Conservation (phyloP, 2,329 filamentous ascomycete genomes). For the Fusarium tupiense region DNA sequence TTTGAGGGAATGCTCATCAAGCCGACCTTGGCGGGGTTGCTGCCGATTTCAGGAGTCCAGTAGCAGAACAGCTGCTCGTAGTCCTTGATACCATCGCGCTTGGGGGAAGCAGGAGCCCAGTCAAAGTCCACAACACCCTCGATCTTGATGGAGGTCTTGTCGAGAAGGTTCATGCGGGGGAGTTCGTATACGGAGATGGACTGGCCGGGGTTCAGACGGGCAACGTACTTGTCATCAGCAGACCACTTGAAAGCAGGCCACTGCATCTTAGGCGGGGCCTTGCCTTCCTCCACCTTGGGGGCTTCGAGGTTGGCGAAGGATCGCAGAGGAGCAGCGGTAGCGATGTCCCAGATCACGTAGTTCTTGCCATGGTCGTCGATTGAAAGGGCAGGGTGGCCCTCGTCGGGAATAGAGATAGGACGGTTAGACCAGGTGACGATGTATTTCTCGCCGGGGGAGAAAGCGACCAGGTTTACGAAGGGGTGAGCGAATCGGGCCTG, state of each 20-base stretch:
- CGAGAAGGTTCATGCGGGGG: slow-evolving; percentile 87
- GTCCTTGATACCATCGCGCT: slow-evolving; percentile 84
- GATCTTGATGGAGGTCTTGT: slow-evolving; percentile 94
- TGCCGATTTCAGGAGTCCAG: slow-evolving; percentile 98
- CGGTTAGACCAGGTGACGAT: slow-evolving; percentile 96
- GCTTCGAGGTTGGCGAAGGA: slow-evolving; percentile 93
- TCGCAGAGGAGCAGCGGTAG: slow-evolving; percentile 86
- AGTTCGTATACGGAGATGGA: slow-evolving; percentile 93
- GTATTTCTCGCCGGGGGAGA: slow-evolving; percentile 93
- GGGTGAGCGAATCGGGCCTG: slow-evolving; percentile 95
- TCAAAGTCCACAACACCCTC: slow-evolving; percentile 98
- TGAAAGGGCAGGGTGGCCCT: slow-evolving; percentile 82
- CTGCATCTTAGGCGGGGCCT: slow-evolving; percentile 84
- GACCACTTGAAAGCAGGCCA: slow-evolving; percentile 99
- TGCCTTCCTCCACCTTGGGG: slow-evolving; percentile 67
- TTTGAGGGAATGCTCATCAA: slow-evolving; percentile 97
- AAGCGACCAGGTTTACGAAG: slow-evolving; percentile 94
- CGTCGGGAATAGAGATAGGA: slow-evolving; percentile 90
- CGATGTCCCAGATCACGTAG: slow-evolving; percentile 98
- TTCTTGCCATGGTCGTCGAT: slow-evolving; percentile 98
- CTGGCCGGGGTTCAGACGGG: slow-evolving; percentile 85
- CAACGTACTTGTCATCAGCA: slow-evolving; percentile 95
- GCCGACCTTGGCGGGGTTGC: slow-evolving; percentile 96
- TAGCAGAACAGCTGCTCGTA: slow-evolving; percentile 98
- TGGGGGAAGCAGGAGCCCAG: slow-evolving; percentile 87